phyloP scores from a whole-genome alignment of 805 yeast genomes.

The Starmerella sp. region DNA sequence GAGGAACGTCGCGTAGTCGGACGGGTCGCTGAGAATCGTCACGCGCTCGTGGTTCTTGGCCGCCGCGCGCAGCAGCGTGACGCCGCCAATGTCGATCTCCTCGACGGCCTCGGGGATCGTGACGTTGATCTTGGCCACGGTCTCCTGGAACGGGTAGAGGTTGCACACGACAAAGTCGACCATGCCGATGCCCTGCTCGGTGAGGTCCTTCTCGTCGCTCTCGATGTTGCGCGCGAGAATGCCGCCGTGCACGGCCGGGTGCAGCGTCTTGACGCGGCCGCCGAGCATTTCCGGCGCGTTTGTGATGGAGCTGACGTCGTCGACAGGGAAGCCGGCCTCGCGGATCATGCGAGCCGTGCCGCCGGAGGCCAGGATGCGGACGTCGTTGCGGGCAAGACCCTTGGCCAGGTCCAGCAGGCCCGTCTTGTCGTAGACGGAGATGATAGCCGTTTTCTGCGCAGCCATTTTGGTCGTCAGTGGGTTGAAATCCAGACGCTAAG shows the following conservation, averaged over 20 bases:
- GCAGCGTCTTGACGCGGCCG: conserved; percentile 95
- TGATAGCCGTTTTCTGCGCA: conserved; percentile 65
- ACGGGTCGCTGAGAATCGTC: conserved; percentile 88
- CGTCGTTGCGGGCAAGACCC: conserved; percentile 79
- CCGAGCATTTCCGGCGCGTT: conserved; percentile 99
- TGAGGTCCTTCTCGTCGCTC: conserved; percentile 78
- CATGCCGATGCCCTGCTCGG: conserved; percentile 82
- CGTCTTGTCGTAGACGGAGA: conserved; percentile 95
- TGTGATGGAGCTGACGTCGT: conserved; percentile 87
- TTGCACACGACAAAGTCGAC: conserved; percentile 97
- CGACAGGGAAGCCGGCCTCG: conserved; percentile 97
- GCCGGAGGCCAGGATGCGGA: conserved; percentile 90
- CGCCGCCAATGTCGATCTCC: conserved; percentile 98
- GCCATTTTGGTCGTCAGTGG: background rate
- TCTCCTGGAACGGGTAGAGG: conserved; percentile 95
- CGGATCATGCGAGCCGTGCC: conserved; percentile 91
- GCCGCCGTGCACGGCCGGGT: conserved; percentile 94
- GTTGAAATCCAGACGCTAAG: background rate
- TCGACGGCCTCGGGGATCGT: conserved; percentile 96
- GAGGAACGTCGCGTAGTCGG: conserved; percentile 78
- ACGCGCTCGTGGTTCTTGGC: conserved; percentile 97
- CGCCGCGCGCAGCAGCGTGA: conserved; percentile 92
- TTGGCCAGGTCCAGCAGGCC: conserved; percentile 93
- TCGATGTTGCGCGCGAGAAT: conserved; percentile 90
- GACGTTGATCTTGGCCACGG: conserved; percentile 88